Evolutionary conservation across 2,329 filamentous ascomycete genomes (phyloP).

Genomic region (Stagonosporopsis rhizophila): DNA sequence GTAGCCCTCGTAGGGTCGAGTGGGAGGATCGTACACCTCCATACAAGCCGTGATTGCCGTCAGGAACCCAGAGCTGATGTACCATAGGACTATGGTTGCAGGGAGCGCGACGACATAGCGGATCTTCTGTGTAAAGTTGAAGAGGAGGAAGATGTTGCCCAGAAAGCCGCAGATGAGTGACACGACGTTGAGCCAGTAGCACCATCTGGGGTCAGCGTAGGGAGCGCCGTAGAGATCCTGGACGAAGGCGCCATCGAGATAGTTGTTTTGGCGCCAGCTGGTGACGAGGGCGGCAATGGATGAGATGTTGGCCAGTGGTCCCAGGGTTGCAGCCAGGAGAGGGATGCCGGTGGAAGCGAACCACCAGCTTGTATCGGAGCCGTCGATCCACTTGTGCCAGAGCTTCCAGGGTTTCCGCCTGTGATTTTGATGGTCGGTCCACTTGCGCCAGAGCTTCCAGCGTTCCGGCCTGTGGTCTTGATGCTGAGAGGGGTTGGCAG

Average conservation of each 20-base stretch:
- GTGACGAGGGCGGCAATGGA: slow-evolving; percentile 86
- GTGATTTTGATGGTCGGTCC: not conserved
- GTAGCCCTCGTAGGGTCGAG: slow-evolving; percentile 61
- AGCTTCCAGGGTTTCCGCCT: not conserved
- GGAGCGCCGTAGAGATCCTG: slow-evolving; percentile 63
- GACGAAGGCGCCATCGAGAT: slow-evolving; percentile 55
- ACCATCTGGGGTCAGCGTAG: slow-evolving; percentile 67
- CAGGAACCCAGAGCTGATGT: slow-evolving; percentile 66
- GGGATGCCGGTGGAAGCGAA: slow-evolving; percentile 50
- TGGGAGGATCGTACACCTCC: slow-evolving; percentile 64
- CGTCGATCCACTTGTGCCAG: slow-evolving; percentile 11
- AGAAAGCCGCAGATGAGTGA: slow-evolving; percentile 78
- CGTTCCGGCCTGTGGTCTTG: too few relatives aligned
- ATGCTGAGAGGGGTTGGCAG: not conserved
- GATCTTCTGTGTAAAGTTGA: slow-evolving; percentile 84
- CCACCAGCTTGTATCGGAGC: slow-evolving; percentile 42
- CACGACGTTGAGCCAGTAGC: slow-evolving; percentile 76
- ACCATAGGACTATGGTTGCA: slow-evolving; percentile 83
- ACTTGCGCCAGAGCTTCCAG: too few relatives aligned
- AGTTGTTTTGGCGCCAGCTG: slow-evolving; percentile 72
- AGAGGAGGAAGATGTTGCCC: slow-evolving; percentile 81
- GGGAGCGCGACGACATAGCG: slow-evolving; percentile 84
- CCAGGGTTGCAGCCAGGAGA: slow-evolving; percentile 82
- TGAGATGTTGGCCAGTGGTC: slow-evolving; percentile 85
- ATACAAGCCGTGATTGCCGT: slow-evolving; percentile 72